phyloP scores from a whole-genome alignment of 2,329 filamentous ascomycete genomes.

The Xenoacremonium recifei region DNA sequence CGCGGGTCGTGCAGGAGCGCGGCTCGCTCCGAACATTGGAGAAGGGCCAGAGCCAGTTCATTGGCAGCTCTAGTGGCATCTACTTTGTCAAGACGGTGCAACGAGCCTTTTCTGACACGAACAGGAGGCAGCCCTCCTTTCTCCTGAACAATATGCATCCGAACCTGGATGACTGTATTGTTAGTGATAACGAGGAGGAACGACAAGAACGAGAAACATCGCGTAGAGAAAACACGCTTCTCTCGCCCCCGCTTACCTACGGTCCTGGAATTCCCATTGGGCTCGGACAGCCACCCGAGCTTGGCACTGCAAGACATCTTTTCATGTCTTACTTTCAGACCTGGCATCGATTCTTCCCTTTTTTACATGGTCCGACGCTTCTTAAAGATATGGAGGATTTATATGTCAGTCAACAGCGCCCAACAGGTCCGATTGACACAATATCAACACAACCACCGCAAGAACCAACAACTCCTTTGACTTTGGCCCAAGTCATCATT shows the following conservation, averaged over 20 bases:
- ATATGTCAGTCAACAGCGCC: no score
- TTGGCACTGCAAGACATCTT: constrained; percentile 35
- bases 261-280: not conserved
- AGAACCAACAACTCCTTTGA: constrained; percentile 5
- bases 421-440: no score
- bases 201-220: not conserved
- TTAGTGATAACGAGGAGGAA: constrained; percentile 2
- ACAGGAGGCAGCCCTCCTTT: constrained; percentile 15
- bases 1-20: no score
- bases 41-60: constrained; percentile 49
- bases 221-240: not conserved
- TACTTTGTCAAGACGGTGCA: constrained; percentile 55
- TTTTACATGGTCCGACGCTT: constrained; percentile 49
- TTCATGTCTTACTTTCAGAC: constrained; percentile 48
- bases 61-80: constrained; percentile 51
- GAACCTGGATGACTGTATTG: no score
- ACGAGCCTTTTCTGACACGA: constrained; percentile 41
- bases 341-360: constrained; percentile 53
- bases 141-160: constrained; percentile 3
- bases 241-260: constrained; percentile 2
- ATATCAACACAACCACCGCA: no score
- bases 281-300: constrained; percentile 27
- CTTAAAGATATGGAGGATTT: constrained; percentile 42
- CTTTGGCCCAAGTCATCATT: constrained; percentile 34
- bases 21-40: no score